A percentile compares a stretch with the other conserved stretches of the same genome.
Conservation (phyloP, 768 basidiomycete species). For the Amanita thiersii region DNA sequence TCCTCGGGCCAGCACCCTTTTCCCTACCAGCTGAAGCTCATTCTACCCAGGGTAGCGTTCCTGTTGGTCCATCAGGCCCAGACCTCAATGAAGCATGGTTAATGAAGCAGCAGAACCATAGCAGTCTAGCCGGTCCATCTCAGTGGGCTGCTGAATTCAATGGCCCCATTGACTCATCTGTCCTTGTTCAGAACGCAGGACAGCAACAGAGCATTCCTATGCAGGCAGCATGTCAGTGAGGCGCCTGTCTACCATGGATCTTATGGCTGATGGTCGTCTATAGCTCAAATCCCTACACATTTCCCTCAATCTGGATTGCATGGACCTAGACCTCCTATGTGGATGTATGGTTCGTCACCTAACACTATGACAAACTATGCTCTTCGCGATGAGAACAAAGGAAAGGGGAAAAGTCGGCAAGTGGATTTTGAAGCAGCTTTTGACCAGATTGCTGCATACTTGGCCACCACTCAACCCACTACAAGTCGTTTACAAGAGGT, state of each 20-base stretch:
- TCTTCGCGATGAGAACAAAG: conserved; percentile 33
- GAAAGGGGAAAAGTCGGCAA: conserved; percentile 75
- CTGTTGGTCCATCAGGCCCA: conserved; percentile 19
- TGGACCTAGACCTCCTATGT: background rate
- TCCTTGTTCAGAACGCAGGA: conserved; percentile 16
- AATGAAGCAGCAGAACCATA: conserved; percentile 37
- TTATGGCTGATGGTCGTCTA: conserved; percentile 2
- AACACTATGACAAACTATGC: background rate
- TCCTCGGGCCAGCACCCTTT: conserved; percentile 10
- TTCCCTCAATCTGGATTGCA: background rate
- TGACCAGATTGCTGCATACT: conserved; percentile 51
- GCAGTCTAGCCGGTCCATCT: conserved; percentile 22
- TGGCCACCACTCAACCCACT: conserved; percentile 31
- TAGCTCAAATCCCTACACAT: conserved; percentile 1
- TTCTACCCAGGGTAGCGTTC: background rate
- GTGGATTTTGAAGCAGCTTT: conserved; percentile 85
- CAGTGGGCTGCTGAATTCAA: conserved; percentile 55
- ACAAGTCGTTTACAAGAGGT: conserved; percentile 49
- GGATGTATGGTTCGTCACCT: conserved; percentile 4
- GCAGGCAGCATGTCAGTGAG: conserved; percentile 31
- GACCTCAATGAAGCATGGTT: conserved; percentile 47
- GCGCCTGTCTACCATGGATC: no score
- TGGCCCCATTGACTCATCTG: background rate
- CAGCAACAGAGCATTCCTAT: conserved; percentile 25
- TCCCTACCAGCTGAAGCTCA: conserved; percentile 11